These are phyloP conservation scores for Ampelocalamus luodianensis DNA, from an alignment of 176 grass and related monocot species.

Conservation along the genomic window DNA sequence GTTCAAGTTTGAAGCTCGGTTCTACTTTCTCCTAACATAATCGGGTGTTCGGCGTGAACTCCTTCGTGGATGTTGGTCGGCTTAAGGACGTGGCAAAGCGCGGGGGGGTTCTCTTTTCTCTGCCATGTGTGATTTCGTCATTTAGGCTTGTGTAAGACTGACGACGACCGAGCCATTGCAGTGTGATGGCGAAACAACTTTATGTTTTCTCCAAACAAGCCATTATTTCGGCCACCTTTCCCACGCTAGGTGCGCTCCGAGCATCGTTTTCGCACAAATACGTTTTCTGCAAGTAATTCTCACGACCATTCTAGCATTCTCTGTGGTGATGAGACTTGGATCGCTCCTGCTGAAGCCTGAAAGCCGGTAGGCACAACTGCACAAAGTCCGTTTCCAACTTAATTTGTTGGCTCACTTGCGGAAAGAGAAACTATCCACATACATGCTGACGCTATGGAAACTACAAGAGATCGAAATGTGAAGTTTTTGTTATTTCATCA, in stretches of 20 bases:
- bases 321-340: not conserved
- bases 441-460: not conserved
- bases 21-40: not conserved
- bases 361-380: not conserved
- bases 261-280: not conserved
- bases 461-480: not conserved
- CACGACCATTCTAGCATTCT: not conserved
- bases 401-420: not conserved
- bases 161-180: not conserved
- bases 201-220: not conserved
- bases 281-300: not conserved
- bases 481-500: not conserved
- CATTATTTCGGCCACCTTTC: not conserved
- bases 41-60: constrained; percentile 27
- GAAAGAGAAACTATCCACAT: not conserved
- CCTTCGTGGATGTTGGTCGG: constrained; percentile 19
- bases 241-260: not conserved
- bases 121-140: not conserved
- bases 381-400: not conserved
- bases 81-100: not conserved
- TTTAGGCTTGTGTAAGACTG: not conserved
- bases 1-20: not conserved
- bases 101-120: no score
- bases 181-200: not conserved
- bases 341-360: not conserved